Percentiles rank a stretch among this genome's conserved stretches.
Conservation (phyloP, 148 eudicot genomes). For the Amaranthus cruentus region DNA sequence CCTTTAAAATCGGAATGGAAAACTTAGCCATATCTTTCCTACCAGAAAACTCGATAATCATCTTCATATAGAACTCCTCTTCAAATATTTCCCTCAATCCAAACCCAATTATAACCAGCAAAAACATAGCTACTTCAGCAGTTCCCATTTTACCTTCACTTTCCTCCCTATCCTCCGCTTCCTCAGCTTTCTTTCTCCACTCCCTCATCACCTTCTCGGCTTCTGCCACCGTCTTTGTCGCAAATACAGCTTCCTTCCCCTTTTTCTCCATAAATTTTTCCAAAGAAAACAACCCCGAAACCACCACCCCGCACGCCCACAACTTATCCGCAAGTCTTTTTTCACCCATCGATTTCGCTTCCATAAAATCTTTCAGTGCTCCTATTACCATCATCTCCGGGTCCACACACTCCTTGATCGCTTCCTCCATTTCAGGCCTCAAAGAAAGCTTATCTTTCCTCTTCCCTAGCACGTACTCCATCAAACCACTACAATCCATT, state of each 20-base stretch:
- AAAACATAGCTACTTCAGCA: constrained; percentile 45
- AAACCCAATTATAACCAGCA: constrained; percentile 53
- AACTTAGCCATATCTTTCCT: constrained; percentile 57
- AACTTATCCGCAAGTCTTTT: constrained; percentile 34
- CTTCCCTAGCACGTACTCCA: constrained; percentile 30
- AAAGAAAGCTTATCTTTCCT: constrained; percentile 36
- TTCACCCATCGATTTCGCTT: constrained; percentile 18
- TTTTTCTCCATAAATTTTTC: constrained; percentile 24
- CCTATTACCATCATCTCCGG: constrained; percentile 42
- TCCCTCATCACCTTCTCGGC: constrained; percentile 34
- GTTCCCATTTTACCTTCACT: constrained; percentile 36
- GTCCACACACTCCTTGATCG: constrained; percentile 41
- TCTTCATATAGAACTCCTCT: constrained; percentile 42
- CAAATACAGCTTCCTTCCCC: constrained; percentile 17
- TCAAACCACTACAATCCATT: constrained; percentile 36
- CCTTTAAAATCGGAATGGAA: constrained; percentile 43
- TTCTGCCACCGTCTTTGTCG: constrained; percentile 30
- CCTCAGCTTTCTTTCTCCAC: constrained; percentile 37
- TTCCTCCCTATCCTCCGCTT: constrained; percentile 13
- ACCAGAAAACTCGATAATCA: constrained; percentile 42
- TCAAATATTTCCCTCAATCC: constrained; percentile 48
- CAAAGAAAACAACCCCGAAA: constrained; percentile 33
- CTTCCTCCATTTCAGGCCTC: constrained; percentile 29
- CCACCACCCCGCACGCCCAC: constrained; percentile 44
- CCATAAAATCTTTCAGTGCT: constrained; percentile 44